These are phyloP conservation scores for Mucor indicus DNA, from an alignment of 371 early-diverging fungal species.

Conservation along the genomic window DNA sequence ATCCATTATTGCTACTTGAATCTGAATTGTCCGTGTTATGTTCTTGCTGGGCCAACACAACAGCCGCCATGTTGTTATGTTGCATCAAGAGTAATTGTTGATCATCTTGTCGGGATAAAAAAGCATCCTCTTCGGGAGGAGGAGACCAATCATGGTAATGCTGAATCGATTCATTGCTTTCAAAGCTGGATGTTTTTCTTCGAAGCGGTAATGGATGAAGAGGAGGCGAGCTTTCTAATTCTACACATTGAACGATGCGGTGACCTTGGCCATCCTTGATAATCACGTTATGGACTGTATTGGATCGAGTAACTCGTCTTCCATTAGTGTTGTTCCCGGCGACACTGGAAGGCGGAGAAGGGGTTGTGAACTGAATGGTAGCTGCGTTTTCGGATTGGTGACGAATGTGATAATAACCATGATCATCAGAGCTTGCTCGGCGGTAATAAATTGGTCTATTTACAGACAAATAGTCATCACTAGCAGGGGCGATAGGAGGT, in stretches of 20 bases:
- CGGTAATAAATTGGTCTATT: conserved; percentile 6
- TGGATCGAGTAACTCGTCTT: conserved; percentile 9
- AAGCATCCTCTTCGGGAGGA: not conserved
- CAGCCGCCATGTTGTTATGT: not conserved
- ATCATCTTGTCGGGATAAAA: not conserved
- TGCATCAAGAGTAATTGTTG: not conserved
- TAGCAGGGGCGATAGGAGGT: not conserved
- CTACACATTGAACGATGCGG: conserved; percentile 16
- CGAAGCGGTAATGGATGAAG: conserved; percentile 1
- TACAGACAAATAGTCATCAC: conserved; percentile 12
- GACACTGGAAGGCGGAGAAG: not conserved
- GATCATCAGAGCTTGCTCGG: conserved; percentile 17
- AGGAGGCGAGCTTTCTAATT: conserved; percentile 2
- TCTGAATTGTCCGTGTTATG: conserved; percentile 13
- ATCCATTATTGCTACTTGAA: conserved; percentile 7
- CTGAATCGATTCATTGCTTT: not conserved
- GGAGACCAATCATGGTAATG: conserved; percentile 6
- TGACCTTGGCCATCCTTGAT: conserved; percentile 19
- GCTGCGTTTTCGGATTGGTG: conserved; percentile 9
- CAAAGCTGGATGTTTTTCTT: conserved; percentile 8
- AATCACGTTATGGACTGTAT: conserved; percentile 15
- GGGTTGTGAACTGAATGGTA: not conserved
- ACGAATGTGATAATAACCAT: conserved; percentile 4
- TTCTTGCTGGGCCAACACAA: not conserved
- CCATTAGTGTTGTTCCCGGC: not conserved